Conservation (phyloP, 1,139 yeast species). For the Pichia sp. region DNA sequence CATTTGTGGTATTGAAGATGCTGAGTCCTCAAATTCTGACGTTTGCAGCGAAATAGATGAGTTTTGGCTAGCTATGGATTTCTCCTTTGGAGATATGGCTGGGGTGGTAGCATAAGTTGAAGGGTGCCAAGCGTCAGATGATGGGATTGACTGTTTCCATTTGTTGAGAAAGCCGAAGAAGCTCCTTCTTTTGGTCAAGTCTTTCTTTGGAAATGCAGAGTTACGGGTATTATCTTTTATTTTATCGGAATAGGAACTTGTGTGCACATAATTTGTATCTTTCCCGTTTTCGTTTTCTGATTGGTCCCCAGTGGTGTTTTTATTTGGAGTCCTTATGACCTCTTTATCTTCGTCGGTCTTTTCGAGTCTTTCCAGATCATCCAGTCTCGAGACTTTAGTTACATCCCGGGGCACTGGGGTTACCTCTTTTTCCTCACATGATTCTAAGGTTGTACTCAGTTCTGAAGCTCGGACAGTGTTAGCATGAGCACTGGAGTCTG, state of each 20-base stretch:
- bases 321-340: background rate
- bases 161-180: conserved; percentile 9
- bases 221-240: background rate
- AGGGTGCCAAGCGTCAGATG: background rate
- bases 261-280: background rate
- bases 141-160: background rate
- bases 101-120: background rate
- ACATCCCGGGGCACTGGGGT: background rate
- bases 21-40: too few species aligned
- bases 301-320: background rate
- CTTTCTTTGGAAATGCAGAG: background rate
- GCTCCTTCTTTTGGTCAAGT: conserved; percentile 5
- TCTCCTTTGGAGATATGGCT: background rate
- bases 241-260: background rate
- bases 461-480: background rate
- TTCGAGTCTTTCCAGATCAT: background rate
- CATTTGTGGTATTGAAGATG: too few species aligned
- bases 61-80: background rate
- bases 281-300: background rate
- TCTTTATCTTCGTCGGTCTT: background rate
- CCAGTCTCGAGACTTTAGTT: background rate
- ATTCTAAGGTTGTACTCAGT: conserved; percentile 5
- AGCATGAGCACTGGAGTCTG: conserved; percentile 4
- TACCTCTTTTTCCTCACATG: conserved; percentile 9
- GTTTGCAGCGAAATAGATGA: background rate